Conservation (phyloP, 768 basidiomycete species). For the Lentinula detonsa region DNA sequence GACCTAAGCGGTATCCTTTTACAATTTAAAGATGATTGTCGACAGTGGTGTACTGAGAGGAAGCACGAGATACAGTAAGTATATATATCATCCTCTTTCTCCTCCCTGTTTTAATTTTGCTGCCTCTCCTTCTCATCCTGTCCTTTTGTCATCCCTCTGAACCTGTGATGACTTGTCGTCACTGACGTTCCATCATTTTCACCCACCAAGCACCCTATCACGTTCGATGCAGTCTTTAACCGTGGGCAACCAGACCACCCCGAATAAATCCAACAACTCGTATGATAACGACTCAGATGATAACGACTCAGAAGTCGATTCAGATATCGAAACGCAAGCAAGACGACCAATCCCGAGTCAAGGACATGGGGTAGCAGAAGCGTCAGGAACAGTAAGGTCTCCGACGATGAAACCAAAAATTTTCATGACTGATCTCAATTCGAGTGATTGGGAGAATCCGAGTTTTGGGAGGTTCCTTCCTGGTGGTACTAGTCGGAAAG, state of each 20-base stretch:
- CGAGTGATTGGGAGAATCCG: not conserved
- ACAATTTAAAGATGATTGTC: slow-evolving; percentile 72
- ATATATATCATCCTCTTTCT: not conserved
- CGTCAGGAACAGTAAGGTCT: not conserved
- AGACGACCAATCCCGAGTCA: not conserved
- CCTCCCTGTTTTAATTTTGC: not conserved
- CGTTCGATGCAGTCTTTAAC: slow-evolving; percentile 12
- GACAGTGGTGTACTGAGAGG: slow-evolving; percentile 65
- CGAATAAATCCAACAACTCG: not conserved
- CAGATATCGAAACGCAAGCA: not conserved
- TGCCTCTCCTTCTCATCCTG: too few relatives aligned
- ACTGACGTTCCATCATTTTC: not conserved
- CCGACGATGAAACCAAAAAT: not conserved
- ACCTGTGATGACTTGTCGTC: not conserved
- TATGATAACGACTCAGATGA: too few relatives aligned
- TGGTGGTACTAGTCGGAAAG: not conserved
- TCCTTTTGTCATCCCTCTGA: too few relatives aligned
- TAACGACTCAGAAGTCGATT: not conserved
- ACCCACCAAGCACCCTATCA: slow-evolving; percentile 26
- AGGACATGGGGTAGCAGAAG: not conserved
- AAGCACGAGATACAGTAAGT: slow-evolving; percentile 72
- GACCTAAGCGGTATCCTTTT: slow-evolving; percentile 68
- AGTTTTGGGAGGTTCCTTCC: not conserved
- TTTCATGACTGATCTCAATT: not conserved
- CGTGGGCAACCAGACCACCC: not conserved